Conservation (phyloP, 2,329 filamentous ascomycete genomes). For the Fusarium verrucosum region DNA sequence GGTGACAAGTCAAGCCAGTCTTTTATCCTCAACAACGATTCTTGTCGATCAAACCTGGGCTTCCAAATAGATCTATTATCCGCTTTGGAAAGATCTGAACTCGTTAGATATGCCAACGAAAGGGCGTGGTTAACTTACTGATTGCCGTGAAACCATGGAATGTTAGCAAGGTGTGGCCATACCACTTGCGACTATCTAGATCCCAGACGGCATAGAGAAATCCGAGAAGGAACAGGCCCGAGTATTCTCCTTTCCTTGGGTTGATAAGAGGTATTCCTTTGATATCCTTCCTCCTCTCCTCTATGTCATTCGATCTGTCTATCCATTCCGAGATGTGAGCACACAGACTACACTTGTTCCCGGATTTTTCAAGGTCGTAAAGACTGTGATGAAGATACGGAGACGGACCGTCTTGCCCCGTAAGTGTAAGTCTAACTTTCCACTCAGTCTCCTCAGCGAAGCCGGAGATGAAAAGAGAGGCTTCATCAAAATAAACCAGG, state of each 20-base stretch:
- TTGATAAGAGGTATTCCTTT: slow-evolving; percentile 16
- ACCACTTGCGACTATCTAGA: neutral
- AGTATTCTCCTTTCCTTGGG: neutral
- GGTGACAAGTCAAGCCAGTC: slow-evolving; percentile 14
- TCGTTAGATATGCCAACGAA: neutral
- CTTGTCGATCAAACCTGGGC: slow-evolving; percentile 14
- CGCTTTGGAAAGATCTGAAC: neutral
- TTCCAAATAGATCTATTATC: slow-evolving; percentile 14
- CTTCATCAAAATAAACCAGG: neutral
- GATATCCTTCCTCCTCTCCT: neutral
- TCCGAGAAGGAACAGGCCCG: slow-evolving; percentile 14
- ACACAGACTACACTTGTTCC: slow-evolving; percentile 23
- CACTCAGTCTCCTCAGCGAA: slow-evolving; percentile 2
- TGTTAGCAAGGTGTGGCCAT: neutral
- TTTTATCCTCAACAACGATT: slow-evolving; percentile 17
- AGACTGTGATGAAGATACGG: slow-evolving; percentile 20
- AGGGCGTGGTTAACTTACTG: neutral
- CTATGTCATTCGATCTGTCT: neutral
- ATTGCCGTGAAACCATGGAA: slow-evolving; percentile 12
- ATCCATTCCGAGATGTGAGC: slow-evolving; percentile 26
- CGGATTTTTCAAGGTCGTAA: slow-evolving; percentile 1
- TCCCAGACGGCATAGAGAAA: neutral
- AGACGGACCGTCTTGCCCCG: neutral
- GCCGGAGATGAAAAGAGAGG: neutral
- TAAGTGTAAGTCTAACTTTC: slow-evolving; percentile 8